phyloP scores from a whole-genome alignment of 805 yeast genomes.

The Candida michaelii region DNA sequence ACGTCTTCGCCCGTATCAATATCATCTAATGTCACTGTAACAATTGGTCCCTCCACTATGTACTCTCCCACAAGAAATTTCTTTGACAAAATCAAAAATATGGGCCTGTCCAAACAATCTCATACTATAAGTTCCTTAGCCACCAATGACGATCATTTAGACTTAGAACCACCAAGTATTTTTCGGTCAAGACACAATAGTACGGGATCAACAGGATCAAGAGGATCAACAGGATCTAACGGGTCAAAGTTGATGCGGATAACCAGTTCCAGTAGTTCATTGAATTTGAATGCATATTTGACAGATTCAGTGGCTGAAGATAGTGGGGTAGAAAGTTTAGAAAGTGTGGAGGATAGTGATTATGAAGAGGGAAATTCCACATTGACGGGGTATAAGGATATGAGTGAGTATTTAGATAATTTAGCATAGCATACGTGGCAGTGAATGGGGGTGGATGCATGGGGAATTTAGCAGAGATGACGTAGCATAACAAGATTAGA shows the following conservation, averaged over 20 bases:
- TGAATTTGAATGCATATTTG: conserved; percentile 42
- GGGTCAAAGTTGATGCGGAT: conserved; percentile 28
- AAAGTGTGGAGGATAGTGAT: conserved; percentile 4
- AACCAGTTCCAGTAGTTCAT: conserved; percentile 39
- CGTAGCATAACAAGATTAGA: too few species aligned
- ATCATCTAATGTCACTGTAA: conserved; percentile 23
- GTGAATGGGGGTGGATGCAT: not conserved
- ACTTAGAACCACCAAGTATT: conserved; percentile 40
- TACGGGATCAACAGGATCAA: conserved; percentile 18
- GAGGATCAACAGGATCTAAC: conserved; percentile 4
- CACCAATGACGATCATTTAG: conserved; percentile 18
- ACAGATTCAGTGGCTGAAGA: conserved; percentile 24
- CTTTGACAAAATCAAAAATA: conserved; percentile 27
- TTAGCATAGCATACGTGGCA: conserved; percentile 7
- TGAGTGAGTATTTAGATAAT: conserved; percentile 14
- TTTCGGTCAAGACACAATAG: conserved; percentile 33
- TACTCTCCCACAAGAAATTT: conserved; percentile 42
- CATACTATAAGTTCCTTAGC: conserved; percentile 37
- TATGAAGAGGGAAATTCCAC: conserved; percentile 15
- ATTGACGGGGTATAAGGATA: conserved; percentile 10
- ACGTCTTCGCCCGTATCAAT: conserved; percentile 24
- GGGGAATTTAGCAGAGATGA: not conserved
- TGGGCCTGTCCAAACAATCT: conserved; percentile 20
- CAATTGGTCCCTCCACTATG: conserved; percentile 40
- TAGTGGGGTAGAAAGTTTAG: conserved; percentile 4